phyloP scores from a whole-genome alignment of 768 basidiomycete genomes.

The Strobilomyces confusus region DNA sequence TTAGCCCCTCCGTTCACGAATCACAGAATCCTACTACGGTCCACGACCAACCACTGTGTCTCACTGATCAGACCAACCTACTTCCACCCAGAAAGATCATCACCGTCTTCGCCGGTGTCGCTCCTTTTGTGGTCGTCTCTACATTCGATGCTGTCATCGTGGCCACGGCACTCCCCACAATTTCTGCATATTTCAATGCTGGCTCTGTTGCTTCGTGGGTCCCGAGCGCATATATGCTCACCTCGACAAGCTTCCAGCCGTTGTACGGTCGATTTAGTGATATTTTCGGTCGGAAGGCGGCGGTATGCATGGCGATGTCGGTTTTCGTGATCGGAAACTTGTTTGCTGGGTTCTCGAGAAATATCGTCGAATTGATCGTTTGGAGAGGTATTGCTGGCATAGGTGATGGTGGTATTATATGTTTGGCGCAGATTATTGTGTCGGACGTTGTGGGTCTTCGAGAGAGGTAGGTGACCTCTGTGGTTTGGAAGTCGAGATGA shows the following conservation, averaged over 20 bases:
- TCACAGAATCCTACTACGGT: neutral
- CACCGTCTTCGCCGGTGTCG: neutral
- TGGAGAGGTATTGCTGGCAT: neutral
- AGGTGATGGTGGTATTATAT: neutral
- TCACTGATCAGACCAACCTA: slow-evolving; percentile 1
- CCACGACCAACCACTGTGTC: neutral
- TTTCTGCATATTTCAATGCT: neutral
- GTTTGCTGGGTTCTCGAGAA: neutral
- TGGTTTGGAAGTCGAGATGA: too few relatives aligned
- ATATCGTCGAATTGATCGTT: neutral
- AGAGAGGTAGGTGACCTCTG: neutral
- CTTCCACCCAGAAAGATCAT: too few relatives aligned
- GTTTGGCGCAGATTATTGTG: neutral
- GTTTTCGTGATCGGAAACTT: neutral
- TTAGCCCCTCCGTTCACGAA: neutral
- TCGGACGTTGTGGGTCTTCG: neutral
- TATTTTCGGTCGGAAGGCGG: neutral
- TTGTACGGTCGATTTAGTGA: slow-evolving; percentile 1
- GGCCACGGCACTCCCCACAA: neutral
- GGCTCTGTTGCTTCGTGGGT: neutral
- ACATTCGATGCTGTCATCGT: neutral
- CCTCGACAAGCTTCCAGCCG: neutral
- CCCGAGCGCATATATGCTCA: neutral
- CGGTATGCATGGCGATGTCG: neutral
- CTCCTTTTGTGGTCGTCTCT: neutral